Base-by-base conservation (phyloP, 164 flowering plant species). In the Dillenia suffruticosa region DNA sequence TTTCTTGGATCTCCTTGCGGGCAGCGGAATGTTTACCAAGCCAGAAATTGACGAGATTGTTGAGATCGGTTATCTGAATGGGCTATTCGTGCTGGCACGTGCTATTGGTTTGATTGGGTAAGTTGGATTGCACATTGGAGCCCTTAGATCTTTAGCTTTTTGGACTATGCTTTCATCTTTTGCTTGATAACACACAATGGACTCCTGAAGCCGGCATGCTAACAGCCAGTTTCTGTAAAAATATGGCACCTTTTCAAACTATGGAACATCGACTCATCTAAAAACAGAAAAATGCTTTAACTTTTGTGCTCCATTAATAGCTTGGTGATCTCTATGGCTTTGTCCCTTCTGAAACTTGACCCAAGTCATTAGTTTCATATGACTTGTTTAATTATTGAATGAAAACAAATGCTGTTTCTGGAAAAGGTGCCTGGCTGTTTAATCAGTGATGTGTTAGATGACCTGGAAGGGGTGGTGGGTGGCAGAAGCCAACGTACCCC, bases 51-150 rank as follows among this genome's bases (percentile, higher is more conserved):
- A 94, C 45, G 99, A 94, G 77, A 91, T 94, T 51, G 89, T 94
- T 45, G 90, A 77, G 64, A 94, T 94, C 44, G 97, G 99, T 15
- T 94, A 94, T 74, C 84, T 94, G 54, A 94, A 94, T 47, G 99
- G 99, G 13, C 97, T 91, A 68, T 94, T 94, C 59, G 97, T 94
- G 49, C 78, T 94, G 56, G 97, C 99, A 13, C 96, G 99, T 22
- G 85, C 97, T 69, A 91, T 94, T 56, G 99, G 99, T 83, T 76
- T 94, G 68, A 94, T 94, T 44, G 99, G 99, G 97, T 91, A 63
- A 84, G 89, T 80, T 59, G 17, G 51, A 61, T 40, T 15, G 17
- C 54, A 13, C 56, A 3, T 50, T 9, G 0, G 5, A 43, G 46
- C 13, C 13, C 43, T 57, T 16, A 46, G 54, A 19, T 52, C 49